Conservation (phyloP, 805 yeast genomes). For the Kodamaea sagamina region DNA sequence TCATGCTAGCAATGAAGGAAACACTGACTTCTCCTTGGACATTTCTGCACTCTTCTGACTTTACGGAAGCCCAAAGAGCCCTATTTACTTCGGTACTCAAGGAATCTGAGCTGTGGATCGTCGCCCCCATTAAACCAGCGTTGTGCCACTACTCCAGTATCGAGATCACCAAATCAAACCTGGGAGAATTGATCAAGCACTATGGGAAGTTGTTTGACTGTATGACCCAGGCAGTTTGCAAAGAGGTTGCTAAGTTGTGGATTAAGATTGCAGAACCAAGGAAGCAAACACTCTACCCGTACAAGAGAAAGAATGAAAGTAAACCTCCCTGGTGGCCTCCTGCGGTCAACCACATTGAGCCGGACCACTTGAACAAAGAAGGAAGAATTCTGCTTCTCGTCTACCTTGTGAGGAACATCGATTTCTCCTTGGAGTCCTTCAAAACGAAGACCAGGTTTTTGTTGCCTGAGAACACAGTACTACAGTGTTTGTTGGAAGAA, state of each 20-base stretch:
- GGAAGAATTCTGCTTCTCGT: slow-evolving; percentile 56
- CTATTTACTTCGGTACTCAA: background rate
- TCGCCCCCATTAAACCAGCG: slow-evolving; percentile 17
- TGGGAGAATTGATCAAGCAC: slow-evolving; percentile 16
- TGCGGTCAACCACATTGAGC: slow-evolving; percentile 61
- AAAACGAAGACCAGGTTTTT: slow-evolving; percentile 13
- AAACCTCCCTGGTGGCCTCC: slow-evolving; percentile 77
- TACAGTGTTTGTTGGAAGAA: slow-evolving; percentile 23
- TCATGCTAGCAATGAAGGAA: slow-evolving; percentile 3
- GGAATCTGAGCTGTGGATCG: background rate
- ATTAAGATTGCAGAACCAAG: slow-evolving; percentile 64
- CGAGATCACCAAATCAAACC: slow-evolving; percentile 1
- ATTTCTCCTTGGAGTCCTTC: slow-evolving; percentile 16
- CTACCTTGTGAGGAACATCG: slow-evolving; percentile 31
- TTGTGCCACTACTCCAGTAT: slow-evolving; percentile 7
- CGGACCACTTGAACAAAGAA: slow-evolving; percentile 66
- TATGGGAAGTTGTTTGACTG: slow-evolving; percentile 21
- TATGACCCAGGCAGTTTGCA: slow-evolving; percentile 45
- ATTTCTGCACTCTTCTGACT: slow-evolving; percentile 7
- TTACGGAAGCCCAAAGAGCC: background rate
- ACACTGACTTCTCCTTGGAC: background rate
- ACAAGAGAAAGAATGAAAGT: slow-evolving; percentile 49
- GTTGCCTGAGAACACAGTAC: too few relatives aligned
- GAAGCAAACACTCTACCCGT: slow-evolving; percentile 65
- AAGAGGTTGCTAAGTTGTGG: slow-evolving; percentile 66